Evolutionary conservation across 108 stramenopile genomes (phyloP).

Genomic region (Craspedostauros australis): DNA sequence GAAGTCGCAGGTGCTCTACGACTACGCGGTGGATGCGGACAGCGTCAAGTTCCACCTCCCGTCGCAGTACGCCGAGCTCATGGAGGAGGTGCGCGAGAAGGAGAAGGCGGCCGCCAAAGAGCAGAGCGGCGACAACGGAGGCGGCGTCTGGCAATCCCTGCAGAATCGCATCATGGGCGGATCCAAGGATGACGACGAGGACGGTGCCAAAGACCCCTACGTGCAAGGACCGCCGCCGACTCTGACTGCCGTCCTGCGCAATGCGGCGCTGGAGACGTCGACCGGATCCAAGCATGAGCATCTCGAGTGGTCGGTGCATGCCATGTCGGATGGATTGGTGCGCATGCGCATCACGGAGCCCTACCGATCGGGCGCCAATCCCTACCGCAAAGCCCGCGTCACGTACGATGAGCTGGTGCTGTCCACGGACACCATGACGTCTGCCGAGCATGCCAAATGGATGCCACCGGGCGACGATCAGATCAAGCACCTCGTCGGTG

Average conservation of each 20-base stretch:
- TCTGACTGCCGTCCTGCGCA: constrained; percentile 57
- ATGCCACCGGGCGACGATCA: constrained; percentile 25
- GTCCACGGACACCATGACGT: constrained; percentile 48
- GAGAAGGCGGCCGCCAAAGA: constrained; percentile 6
- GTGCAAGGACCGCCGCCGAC: constrained; percentile 55
- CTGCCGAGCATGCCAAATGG: constrained; percentile 43
- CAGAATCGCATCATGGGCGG: constrained; percentile 35
- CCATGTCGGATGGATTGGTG: constrained; percentile 71
- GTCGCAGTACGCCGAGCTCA: not conserved
- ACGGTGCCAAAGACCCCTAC: constrained; percentile 30
- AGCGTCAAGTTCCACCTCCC: constrained; percentile 53
- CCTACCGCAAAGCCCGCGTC: constrained; percentile 47
- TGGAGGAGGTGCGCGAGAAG: not conserved
- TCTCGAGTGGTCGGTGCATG: constrained; percentile 53
- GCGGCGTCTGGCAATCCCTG: constrained; percentile 36
- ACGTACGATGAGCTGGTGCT: constrained; percentile 85
- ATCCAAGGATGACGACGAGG: not conserved
- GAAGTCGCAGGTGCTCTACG: constrained; percentile 40
- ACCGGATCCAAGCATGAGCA: constrained; percentile 38
- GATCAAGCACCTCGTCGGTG: constrained; percentile 4
- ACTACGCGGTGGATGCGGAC: constrained; percentile 48
- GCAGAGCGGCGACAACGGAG: constrained; percentile 2
- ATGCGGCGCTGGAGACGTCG: constrained; percentile 49
- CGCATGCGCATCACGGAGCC: constrained; percentile 74
- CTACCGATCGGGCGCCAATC: constrained; percentile 24